phyloP scores from a whole-genome alignment of 768 basidiomycete species.

The Lentinula raphanica region DNA sequence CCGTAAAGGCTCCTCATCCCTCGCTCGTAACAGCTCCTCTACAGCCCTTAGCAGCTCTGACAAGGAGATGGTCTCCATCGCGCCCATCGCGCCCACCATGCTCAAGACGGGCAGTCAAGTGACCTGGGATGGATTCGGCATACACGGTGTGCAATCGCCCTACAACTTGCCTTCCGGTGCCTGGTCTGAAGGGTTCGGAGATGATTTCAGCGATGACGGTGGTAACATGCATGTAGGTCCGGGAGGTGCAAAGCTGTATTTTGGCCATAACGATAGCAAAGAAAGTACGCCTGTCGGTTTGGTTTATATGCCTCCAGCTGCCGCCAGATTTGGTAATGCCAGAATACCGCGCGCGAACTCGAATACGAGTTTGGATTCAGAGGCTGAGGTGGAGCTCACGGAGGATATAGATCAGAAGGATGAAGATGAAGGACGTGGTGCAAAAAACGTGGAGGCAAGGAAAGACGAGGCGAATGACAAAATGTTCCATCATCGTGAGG shows the following conservation, averaged over 20 bases:
- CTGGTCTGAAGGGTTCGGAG: slow-evolving; percentile 46
- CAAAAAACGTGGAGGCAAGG: neutral
- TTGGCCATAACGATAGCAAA: slow-evolving; percentile 13
- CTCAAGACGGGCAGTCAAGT: slow-evolving; percentile 71
- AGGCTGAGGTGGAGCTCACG: slow-evolving; percentile 3
- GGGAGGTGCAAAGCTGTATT: slow-evolving; percentile 14
- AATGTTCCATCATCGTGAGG: slow-evolving; percentile 19
- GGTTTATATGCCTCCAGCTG: slow-evolving; percentile 58
- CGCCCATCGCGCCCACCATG: slow-evolving; percentile 60
- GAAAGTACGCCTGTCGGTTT: slow-evolving; percentile 56
- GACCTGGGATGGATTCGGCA: slow-evolving; percentile 25
- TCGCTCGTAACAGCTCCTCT: slow-evolving; percentile 24
- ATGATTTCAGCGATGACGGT: slow-evolving; percentile 30
- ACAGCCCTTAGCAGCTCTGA: slow-evolving; percentile 13
- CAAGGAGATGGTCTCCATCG: slow-evolving; percentile 32
- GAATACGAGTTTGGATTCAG: neutral
- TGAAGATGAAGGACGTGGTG: neutral
- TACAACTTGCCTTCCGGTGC: slow-evolving; percentile 12
- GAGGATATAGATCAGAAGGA: neutral
- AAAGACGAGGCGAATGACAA: slow-evolving; percentile 14
- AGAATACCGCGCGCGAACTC: neutral
- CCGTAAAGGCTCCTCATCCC: slow-evolving; percentile 11
- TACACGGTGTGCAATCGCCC: slow-evolving; percentile 9
- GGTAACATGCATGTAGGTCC: slow-evolving; percentile 6
- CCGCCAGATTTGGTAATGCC: slow-evolving; percentile 21